These are phyloP conservation scores for Mucor sp. DNA, from an alignment of 371 early-diverging fungal genomes.

Conservation along the genomic window DNA sequence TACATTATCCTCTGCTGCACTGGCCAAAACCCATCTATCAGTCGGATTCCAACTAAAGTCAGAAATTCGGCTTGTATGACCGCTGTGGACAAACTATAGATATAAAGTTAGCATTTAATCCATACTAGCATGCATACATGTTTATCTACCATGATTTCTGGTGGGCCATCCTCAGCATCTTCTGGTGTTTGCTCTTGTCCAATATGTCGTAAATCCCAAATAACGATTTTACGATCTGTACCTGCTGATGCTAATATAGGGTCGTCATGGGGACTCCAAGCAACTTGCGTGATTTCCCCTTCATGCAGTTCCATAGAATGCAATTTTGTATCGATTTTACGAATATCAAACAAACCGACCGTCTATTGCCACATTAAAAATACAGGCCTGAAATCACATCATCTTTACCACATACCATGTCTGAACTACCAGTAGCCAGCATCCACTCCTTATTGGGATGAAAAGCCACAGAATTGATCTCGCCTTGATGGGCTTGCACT, in stretches of 20 bases:
- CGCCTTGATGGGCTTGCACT: conserved; percentile 86
- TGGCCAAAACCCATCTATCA: conserved; percentile 94
- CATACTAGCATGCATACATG: neutral
- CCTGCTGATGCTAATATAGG: conserved; percentile 92
- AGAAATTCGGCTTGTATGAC: conserved; percentile 96
- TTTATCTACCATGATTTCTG: conserved; percentile 87
- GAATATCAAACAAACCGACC: conserved; percentile 96
- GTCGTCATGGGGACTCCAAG: conserved; percentile 95
- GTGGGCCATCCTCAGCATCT: conserved; percentile 98
- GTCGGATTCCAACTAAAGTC: conserved; percentile 98
- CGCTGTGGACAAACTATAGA: conserved; percentile 94
- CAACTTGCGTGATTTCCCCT: conserved; percentile 90
- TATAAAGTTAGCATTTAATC: conserved; percentile 10
- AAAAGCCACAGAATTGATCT: conserved; percentile 94
- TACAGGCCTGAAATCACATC: neutral
- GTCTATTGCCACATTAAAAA: conserved; percentile 46
- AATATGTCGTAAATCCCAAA: conserved; percentile 96
- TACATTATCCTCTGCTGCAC: conserved; percentile 96
- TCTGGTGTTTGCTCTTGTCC: conserved; percentile 96
- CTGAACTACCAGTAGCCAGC: conserved; percentile 95
- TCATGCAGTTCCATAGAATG: conserved; percentile 90
- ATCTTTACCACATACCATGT: conserved; percentile 60
- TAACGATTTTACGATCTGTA: conserved; percentile 90
- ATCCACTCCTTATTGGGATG: conserved; percentile 87
- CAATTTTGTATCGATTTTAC: conserved; percentile 82